Evolutionary conservation across 2,329 filamentous ascomycete genomes (phyloP), one percentile per base, ranked within the genome.

Genomic region (Ceratocystis cubensis): DNA sequence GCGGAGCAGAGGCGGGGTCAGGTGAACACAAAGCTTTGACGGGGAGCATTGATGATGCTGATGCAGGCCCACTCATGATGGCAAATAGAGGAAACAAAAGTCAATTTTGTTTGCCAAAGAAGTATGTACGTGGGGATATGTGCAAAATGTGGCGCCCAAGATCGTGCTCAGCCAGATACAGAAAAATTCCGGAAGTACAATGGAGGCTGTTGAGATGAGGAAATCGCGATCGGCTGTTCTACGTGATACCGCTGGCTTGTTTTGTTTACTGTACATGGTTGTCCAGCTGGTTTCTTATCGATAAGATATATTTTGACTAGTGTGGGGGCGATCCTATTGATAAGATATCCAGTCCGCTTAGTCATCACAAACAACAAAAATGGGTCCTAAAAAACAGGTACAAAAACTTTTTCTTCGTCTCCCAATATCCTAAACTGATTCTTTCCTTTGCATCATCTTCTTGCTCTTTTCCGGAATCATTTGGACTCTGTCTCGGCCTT

Each of bases 321-420:
- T 22, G 7, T 22, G 17, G 48, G 15, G 4, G 10, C 20, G 10
- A 53, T 28, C 22, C 37, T 15, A 4, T 13, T 25, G 48, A 28
- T 53, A 53, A 28, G 20, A 28, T 15, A 15, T 5, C 0, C 3
- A 0, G 3, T 4, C 0, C 6, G 48, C 48, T 53, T 53, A 53
- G 48, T 53, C 48, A 53, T 4, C 3, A 13, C 22, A 10, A 28
- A 7, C 17, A 30, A 5, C 3, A 62, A 28, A 62, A 22, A 46
- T 59, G 56, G 56, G 28, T n/a, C 56, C 8, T 59, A n/a, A 62
- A 46, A 45, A 62, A 46, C 61, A 44, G 10, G 61, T 62, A 46
- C 61, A 45, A 62, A 62, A 45, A n/a, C 56, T 59, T 59, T 41
- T 41, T 8, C 17, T 5, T 5, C 22, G 56, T 30, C 56, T 20